Percentiles rank a stretch among this genome's conserved stretches.
Evolutionary conservation across 1,284 basidiomycete genomes (phyloP).

Genomic region (Abortiporus biennis): DNA sequence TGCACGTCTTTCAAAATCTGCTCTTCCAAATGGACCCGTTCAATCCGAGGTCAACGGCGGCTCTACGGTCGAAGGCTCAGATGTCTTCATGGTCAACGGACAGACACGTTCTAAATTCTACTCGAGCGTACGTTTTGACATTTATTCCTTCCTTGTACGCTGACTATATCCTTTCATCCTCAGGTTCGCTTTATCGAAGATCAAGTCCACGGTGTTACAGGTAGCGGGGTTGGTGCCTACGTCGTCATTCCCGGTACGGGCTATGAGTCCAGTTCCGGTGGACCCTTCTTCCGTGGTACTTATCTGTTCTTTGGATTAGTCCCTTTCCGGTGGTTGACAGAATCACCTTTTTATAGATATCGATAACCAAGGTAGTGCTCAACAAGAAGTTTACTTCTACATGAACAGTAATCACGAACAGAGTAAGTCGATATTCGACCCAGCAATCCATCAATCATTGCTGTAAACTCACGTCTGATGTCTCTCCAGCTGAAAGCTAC

Average conservation of each 20-base stretch:
- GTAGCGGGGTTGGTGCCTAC: constrained; percentile 28
- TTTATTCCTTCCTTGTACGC: background rate
- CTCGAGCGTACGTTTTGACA: constrained; percentile 35
- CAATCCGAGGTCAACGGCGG: constrained; percentile 32
- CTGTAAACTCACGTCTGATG: background rate
- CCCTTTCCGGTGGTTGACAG: background rate
- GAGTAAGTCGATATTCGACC: constrained; percentile 14
- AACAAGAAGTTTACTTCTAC: constrained; percentile 41
- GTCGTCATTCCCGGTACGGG: constrained; percentile 36
- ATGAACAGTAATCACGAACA: constrained; percentile 41
- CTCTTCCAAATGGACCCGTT: constrained; percentile 33
- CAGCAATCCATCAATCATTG: background rate
- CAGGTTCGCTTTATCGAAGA: constrained; percentile 31
- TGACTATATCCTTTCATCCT: constrained; percentile 5
- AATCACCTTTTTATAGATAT: constrained; percentile 26
- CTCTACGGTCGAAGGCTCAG: constrained; percentile 38
- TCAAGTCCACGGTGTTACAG: constrained; percentile 33
- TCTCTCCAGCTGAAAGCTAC: constrained; percentile 25
- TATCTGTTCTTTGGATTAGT: constrained; percentile 5
- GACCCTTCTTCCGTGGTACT: constrained; percentile 39
- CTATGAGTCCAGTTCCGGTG: constrained; percentile 35
- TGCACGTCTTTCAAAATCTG: constrained; percentile 37
- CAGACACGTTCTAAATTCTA: constrained; percentile 45
- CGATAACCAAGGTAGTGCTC: constrained; percentile 36
- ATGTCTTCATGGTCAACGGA: constrained; percentile 38